These are phyloP conservation scores for Nakazawaea holstii DNA, from an alignment of 805 yeast species.

Conservation along the genomic window DNA sequence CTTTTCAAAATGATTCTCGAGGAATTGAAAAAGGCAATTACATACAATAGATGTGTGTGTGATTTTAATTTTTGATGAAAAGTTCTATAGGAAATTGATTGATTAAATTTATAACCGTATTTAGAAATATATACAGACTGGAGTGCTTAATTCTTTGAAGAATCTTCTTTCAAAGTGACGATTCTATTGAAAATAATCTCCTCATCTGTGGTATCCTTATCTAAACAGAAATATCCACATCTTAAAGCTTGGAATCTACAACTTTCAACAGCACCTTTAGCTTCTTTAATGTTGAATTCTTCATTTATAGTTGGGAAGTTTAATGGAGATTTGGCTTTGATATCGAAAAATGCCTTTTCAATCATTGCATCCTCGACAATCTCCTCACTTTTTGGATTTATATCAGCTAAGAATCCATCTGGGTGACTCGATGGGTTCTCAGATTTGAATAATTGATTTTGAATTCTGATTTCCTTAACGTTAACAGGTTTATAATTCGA, in stretches of 20 bases:
- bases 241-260: constrained; percentile 97
- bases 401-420: constrained; percentile 81
- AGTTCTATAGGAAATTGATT: neutral
- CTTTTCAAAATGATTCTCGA: too few relatives aligned
- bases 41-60: too few relatives aligned
- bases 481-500: constrained; percentile 52
- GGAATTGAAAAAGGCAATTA: too few relatives aligned
- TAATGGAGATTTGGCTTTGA: constrained; percentile 71
- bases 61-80: too few relatives aligned
- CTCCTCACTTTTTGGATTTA: constrained; percentile 75
- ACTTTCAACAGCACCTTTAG: constrained; percentile 61
- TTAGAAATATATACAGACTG: neutral
- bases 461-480: constrained; percentile 75
- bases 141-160: constrained; percentile 29
- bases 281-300: constrained; percentile 71
- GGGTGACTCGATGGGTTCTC: constrained; percentile 90
- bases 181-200: constrained; percentile 79
- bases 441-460: constrained; percentile 80
- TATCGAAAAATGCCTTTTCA: constrained; percentile 71
- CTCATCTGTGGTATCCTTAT: constrained; percentile 62
- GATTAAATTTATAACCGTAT: neutral
- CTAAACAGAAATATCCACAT: constrained; percentile 92
- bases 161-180: constrained; percentile 87
- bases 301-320: constrained; percentile 52
- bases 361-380: constrained; percentile 60